Base-by-base conservation (phyloP, 805 yeast species). In the Myxozyma lipomycoides region DNA sequence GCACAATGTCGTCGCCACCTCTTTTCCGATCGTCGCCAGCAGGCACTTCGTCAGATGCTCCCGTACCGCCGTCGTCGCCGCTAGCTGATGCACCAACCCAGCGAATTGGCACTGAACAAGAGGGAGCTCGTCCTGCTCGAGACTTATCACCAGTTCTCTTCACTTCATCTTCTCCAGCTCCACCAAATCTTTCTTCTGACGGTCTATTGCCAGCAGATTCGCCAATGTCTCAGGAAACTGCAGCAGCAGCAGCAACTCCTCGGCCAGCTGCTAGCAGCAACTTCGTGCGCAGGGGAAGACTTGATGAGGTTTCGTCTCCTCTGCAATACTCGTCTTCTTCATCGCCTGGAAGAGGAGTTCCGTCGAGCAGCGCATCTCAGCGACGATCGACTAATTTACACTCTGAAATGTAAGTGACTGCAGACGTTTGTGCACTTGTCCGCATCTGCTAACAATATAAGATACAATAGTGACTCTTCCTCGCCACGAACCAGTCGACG, bases 401-500 rank as follows among this genome's bases (percentile, higher is more conserved):
- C n/a, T 53, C 57, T n/a, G 57, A 53, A 32, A 25, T 50, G 57
- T 45, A 37, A 12, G 46, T 43, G 10, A 5, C 7, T 17, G 40
- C 9, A 17, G 17, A 9, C 17, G 12, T 15, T n/a, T 10, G 19
- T 18, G 18, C 3, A 19, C 5, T 17, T 10, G 9, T 26, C 15
- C 17, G 3, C 2, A 17, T 5, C 12, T 28, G 12, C 52, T 24
- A 40, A 43, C 18, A 45, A 44, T 25, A 35, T 52, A 17, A 18
- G 43, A 3, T 23, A 46, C 6, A 15, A 40, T 15, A 18, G 32
- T 6, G 18, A 19, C 5, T 22, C 53, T 3, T 23, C 48, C n/a
- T 46, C 52, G 12, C 55, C 58, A 22, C 44, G 52, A 6, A 22
- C 40, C 9, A 18, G 45, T 21, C 49, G 51, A 23, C 49, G 80